Base-by-base conservation (phyloP, 805 yeast species). In the Candida schatavii region DNA sequence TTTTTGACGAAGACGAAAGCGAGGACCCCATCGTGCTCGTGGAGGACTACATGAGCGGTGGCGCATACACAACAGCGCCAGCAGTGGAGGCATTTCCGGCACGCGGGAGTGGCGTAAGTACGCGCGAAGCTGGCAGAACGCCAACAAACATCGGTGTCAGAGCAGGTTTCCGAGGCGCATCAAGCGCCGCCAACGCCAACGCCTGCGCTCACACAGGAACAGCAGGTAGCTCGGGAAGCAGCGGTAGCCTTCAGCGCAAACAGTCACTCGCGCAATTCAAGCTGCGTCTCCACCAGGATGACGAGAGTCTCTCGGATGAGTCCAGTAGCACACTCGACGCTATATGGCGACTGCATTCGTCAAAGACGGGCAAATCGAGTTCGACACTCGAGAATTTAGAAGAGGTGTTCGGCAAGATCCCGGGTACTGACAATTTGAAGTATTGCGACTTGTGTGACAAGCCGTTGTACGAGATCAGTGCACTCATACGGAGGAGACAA, bases 391-490 rank as follows among this genome's bases (percentile, higher is more conserved):
- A 62, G 41, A 59, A 60, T 43, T 49, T 65, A 23, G 70, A 68
- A 45, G 64, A 59, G 31, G 63, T 68, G 27, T 63, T 63, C 50
- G 70, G 72, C 15, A 57, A 58, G 37, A 56, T 66, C 27, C 72
- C 72, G 0, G 73, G 71, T 10, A 49, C 61, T 31, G 65, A 64
- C 46, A 43, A 59, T 26, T 56, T 76, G 28, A 72, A 71, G 46
- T 62, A 76, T 51, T 84, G 91, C 54, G 78, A 81, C n/a, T 64
- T 84, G 10, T 84, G 91, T 57, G 87, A 82, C 29, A 75, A 73
- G 41, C 86, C 88, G 13, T 56, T 84, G 22, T 84, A 83, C 56
- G 88, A 83, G 44, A 57, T 70, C 49, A 81, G 57, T 64, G 84
- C 66, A 10, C 50, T 64, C 15, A 55, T 67, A 40, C 56, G 57